phyloP scores from a whole-genome alignment of 2,329 filamentous ascomycete genomes.

The Diaporthe sp. region DNA sequence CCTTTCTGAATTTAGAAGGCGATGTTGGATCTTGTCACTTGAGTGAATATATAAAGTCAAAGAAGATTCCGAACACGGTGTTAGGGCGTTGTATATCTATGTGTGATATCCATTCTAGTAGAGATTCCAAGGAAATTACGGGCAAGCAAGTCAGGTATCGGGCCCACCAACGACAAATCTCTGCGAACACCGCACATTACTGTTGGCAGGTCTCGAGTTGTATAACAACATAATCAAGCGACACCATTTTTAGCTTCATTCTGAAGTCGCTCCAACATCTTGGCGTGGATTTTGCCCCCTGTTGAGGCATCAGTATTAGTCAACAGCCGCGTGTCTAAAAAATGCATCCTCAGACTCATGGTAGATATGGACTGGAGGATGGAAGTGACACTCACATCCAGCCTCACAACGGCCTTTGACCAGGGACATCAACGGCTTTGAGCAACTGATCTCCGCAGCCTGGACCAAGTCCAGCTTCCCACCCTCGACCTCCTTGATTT shows the following conservation, averaged over 20 bases:
- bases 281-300: conserved; percentile 60
- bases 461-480: conserved; percentile 60
- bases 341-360: too few species aligned
- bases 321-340: background rate
- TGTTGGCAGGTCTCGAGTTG: background rate
- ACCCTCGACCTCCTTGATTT: conserved; percentile 50
- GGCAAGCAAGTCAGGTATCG: accelerated
- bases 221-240: background rate
- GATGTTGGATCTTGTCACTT: background rate
- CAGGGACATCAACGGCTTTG: conserved; percentile 62
- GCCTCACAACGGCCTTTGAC: conserved; percentile 66
- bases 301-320: background rate
- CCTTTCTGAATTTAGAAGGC: background rate
- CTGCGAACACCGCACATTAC: background rate
- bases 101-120: background rate
- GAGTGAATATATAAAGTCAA: background rate
- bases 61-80: too few species aligned
- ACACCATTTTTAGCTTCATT: conserved; percentile 42
- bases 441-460: conserved; percentile 65
- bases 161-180: background rate
- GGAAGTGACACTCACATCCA: conserved; percentile 56
- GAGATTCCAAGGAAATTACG: background rate
- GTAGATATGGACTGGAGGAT: too few species aligned
- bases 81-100: background rate
- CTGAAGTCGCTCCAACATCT: conserved; percentile 58